Base-by-base conservation (phyloP, 2,329 filamentous ascomycete species). In the Polytolypa hystricis region DNA sequence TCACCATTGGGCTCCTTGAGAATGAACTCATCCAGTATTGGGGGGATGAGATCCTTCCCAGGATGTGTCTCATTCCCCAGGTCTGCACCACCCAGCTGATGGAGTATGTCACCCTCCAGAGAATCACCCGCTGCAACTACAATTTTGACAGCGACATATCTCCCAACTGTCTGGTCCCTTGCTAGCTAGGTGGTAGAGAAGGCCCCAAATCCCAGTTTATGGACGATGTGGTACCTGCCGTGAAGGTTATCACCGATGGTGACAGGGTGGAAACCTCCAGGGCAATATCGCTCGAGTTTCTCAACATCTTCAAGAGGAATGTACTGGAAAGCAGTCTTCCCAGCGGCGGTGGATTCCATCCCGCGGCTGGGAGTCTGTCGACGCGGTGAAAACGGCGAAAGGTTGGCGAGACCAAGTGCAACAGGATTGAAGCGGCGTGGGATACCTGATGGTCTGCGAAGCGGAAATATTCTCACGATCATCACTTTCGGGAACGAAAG, bases 131-230 rank as follows among this genome's bases (percentile, higher is more conserved):
- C 26, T 6, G 28, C 36, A 14, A 21, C 18, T 5, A 28, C 26
- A 28, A 43, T 37, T 19, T 43, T 41, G 34, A 37, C 8, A n/a
- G 39, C 30, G 3, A 41, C 29, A 34, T 32, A 32, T 26, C n/a
- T 26, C 9, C 15, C n/a, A 4, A n/a, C 20, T 11, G 17, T 15
- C 14, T 21, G 26, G 11, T 41, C 35, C 18, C 31, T 35, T 2
- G 38, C 42, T 23, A 45, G 38, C 40, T 40, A 45, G 20, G 33
- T 33, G 15, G 42, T 43, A 8, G 62, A 61, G 42, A 49, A 66
- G 8, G 56, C 50, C n/a, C 65, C 63, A 14, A 53, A 60, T 6
- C 65, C 64, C 7, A 68, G 54, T 45, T 69, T 68, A 40, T 65
- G 55, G 15, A 64, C 45, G 26, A 67, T 48, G 29, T 48, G 45